These are phyloP conservation scores for Yarrowia hollandica DNA, from an alignment of 805 yeast genomes.

Conservation along the genomic window DNA sequence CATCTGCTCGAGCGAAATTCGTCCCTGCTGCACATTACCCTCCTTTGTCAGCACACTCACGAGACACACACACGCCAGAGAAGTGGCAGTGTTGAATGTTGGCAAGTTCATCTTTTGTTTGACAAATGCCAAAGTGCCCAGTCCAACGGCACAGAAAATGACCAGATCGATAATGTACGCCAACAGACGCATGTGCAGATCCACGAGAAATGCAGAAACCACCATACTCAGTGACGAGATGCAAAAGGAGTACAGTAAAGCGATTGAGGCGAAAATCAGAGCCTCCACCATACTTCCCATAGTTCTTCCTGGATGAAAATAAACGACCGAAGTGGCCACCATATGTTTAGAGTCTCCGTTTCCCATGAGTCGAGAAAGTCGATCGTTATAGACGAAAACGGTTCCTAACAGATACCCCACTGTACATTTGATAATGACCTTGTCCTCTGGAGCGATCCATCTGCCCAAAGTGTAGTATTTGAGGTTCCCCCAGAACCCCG, in stretches of 20 bases:
- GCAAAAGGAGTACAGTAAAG: constrained; percentile 55
- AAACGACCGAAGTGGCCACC: constrained; percentile 79
- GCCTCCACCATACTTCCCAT: constrained; percentile 81
- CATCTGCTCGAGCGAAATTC: constrained; percentile 57
- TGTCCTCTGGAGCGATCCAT: constrained; percentile 22
- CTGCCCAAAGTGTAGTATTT: neutral
- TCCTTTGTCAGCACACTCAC: constrained; percentile 73
- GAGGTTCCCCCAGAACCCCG: neutral
- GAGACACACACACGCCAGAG: constrained; percentile 68
- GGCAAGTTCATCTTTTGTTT: constrained; percentile 66
- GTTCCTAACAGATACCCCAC: constrained; percentile 76
- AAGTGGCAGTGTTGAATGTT: constrained; percentile 79
- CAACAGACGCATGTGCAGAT: constrained; percentile 49
- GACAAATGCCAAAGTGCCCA: constrained; percentile 67
- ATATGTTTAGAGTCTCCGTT: constrained; percentile 73
- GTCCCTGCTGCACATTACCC: constrained; percentile 61
- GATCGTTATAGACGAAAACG: constrained; percentile 59
- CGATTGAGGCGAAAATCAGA: constrained; percentile 55
- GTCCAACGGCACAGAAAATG: constrained; percentile 50
- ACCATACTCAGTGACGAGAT: constrained; percentile 56
- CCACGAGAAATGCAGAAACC: constrained; percentile 50
- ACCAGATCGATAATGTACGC: constrained; percentile 57
- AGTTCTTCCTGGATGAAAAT: constrained; percentile 79
- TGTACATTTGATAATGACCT: constrained; percentile 57
- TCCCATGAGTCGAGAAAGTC: constrained; percentile 53